Evolutionary conservation across 1,284 basidiomycete genomes (phyloP).

Genomic region (Quambalaria eucalypti): DNA sequence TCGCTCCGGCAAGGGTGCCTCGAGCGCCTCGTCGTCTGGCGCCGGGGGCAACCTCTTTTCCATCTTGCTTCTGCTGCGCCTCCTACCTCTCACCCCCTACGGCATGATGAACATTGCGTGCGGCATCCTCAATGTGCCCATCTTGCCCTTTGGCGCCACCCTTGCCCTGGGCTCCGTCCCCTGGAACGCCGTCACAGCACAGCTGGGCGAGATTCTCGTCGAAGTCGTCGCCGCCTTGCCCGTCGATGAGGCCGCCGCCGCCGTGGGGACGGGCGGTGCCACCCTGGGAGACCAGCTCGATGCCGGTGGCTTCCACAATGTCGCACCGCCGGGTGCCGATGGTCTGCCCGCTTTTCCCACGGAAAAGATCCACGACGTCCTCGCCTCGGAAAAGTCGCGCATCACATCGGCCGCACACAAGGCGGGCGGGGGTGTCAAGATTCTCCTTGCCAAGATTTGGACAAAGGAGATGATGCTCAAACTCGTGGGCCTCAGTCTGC

Average conservation of each 20-base stretch:
- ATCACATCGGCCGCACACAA: constrained; percentile 7
- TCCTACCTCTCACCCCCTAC: constrained; percentile 44
- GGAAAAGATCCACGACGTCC: background rate
- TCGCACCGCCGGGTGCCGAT: background rate
- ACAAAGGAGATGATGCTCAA: constrained; percentile 33
- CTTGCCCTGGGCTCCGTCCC: constrained; percentile 38
- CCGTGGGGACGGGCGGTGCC: background rate
- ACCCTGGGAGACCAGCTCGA: constrained; percentile 1
- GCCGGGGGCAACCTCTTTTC: constrained; percentile 27
- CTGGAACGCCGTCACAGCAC: constrained; percentile 45
- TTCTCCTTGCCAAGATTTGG: constrained; percentile 33
- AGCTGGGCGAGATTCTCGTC: constrained; percentile 40
- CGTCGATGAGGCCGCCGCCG: background rate
- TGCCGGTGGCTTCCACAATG: constrained; percentile 4
- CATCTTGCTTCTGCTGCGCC: constrained; percentile 37
- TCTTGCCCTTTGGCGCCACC: constrained; percentile 37
- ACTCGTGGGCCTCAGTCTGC: constrained; percentile 27
- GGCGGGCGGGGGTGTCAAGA: constrained; percentile 27
- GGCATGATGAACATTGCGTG: constrained; percentile 46
- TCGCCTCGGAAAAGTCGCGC: background rate
- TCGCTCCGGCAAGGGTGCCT: background rate
- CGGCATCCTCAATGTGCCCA: constrained; percentile 38
- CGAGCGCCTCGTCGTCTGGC: background rate
- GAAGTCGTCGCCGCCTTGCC: constrained; percentile 33
- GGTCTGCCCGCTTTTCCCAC: background rate